Base-by-base conservation (phyloP, 805 yeast species). In the Candida endomychidarum region DNA sequence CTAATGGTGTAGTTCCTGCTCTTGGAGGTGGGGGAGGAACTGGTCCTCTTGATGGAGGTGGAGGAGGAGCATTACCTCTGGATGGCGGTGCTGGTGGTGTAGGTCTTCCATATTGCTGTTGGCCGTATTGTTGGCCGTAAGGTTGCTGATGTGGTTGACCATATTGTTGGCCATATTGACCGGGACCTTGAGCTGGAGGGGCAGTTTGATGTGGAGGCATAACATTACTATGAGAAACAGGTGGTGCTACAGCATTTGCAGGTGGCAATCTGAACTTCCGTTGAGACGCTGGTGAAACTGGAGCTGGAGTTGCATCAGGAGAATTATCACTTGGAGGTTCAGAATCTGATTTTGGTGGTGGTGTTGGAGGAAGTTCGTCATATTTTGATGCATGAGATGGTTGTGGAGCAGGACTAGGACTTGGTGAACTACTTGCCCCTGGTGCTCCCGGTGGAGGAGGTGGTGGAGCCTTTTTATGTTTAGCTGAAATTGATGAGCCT, bases 391-490 rank as follows among this genome's bases (percentile, higher is more conserved):
- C 21, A 34, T 48, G 37, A 8, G 48, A 22, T 1, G 56, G 15
- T n/a, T 24, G 32, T 19, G 45, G 26, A 8, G 42, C 25, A 4
- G 39, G 34, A 11, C 35, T 16, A 4, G 39, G 34, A 11, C 35
- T 16, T 8, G 47, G 37, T 14, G 58, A 38, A 14, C 58, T 52
- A 17, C 17, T 22, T 10, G 34, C 40, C 15, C 41, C 41, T 2
- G 68, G 63, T 10, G 34, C 40, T 18, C 41, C 41, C 2, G 68
- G 63, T 2, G 72, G 72, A 4, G 74, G 72, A 6, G 72, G 72
- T 1, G 71, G 70, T 2, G 70, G 67, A 3, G 67, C 66, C 48
- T 61, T 63, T 35, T 58, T 62, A 8, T 40, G 41, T 33, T 49
- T 57, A n/a, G 39, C 22, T 6, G 45, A 15, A 14, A 15, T 36